Evolutionary conservation across 768 basidiomycete genomes (phyloP).

Genomic region (Boletus vermiculosoides): DNA sequence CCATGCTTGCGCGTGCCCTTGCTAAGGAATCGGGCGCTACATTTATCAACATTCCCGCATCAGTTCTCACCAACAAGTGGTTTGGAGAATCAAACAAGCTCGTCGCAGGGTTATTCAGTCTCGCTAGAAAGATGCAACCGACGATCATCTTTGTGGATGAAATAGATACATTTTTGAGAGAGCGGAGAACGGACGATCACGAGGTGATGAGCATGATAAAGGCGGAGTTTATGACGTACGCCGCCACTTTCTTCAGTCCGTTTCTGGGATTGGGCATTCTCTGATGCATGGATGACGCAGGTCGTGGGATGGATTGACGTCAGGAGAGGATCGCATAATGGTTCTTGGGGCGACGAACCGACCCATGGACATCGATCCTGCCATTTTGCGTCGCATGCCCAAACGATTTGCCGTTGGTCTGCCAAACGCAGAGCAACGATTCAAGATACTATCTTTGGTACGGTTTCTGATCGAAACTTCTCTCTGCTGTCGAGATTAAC

Average conservation of each 20-base stretch:
- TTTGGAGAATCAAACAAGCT: conserved; percentile 93
- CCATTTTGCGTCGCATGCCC: conserved; percentile 94
- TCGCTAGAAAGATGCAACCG: conserved; percentile 91
- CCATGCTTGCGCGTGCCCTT: conserved; percentile 98
- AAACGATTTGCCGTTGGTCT: conserved; percentile 88
- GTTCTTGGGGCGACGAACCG: conserved; percentile 96
- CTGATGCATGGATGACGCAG: conserved; percentile 36
- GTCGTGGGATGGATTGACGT: conserved; percentile 92
- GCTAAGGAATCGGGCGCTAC: conserved; percentile 97
- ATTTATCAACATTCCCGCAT: conserved; percentile 86
- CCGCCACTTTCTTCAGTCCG: conserved; percentile 7
- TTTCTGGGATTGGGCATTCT: conserved; percentile 1
- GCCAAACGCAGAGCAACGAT: conserved; percentile 74
- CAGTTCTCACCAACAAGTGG: conserved; percentile 77
- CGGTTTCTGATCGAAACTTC: conserved; percentile 15
- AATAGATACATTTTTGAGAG: conserved; percentile 92
- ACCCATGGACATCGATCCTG: conserved; percentile 86
- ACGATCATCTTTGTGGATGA: conserved; percentile 99
- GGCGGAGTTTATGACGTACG: conserved; percentile 91
- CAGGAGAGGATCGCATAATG: conserved; percentile 76
- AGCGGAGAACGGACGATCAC: conserved; percentile 85
- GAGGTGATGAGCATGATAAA: conserved; percentile 99
- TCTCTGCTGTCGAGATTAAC: neutral
- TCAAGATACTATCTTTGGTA: conserved; percentile 82
- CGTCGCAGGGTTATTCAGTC: conserved; percentile 89